These are phyloP conservation scores for Leishmania tarentolae DNA, from an alignment of 208 protist genomes.

Conservation along the genomic window DNA sequence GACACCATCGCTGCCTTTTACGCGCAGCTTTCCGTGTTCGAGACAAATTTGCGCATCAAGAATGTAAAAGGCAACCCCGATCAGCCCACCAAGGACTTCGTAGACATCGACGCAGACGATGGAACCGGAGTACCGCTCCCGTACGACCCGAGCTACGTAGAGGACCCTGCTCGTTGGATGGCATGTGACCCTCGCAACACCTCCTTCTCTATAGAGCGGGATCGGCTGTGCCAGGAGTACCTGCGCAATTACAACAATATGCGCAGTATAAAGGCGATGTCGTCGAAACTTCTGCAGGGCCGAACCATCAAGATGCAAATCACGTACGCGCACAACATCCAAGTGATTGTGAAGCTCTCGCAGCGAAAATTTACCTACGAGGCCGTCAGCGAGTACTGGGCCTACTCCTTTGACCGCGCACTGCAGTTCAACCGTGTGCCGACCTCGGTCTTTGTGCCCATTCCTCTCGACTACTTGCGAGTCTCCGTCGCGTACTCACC, in stretches of 20 bases:
- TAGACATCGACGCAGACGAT: slow-evolving; percentile 53
- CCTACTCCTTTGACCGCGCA: slow-evolving; percentile 66
- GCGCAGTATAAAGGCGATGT: slow-evolving; percentile 76
- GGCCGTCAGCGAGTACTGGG: slow-evolving; percentile 72
- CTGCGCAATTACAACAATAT: slow-evolving; percentile 78
- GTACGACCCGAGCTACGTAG: slow-evolving; percentile 36
- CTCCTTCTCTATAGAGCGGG: slow-evolving; percentile 58
- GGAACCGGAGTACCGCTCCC: slow-evolving; percentile 53
- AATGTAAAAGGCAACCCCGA: slow-evolving; percentile 57
- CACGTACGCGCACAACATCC: slow-evolving; percentile 74
- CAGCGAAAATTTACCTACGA: slow-evolving; percentile 85
- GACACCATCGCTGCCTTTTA: slow-evolving; percentile 30
- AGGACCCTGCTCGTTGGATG: slow-evolving; percentile 34
- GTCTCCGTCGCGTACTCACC: slow-evolving; percentile 68
- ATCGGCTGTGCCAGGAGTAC: slow-evolving; percentile 72
- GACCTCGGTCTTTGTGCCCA: slow-evolving; percentile 52
- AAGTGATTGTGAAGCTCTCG: slow-evolving; percentile 80
- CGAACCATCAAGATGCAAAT: slow-evolving; percentile 86
- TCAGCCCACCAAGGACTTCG: slow-evolving; percentile 60
- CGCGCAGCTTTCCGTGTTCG: slow-evolving; percentile 16
- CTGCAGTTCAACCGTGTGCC: slow-evolving; percentile 73
- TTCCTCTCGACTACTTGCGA: slow-evolving; percentile 78
- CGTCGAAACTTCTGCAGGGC: slow-evolving; percentile 55
- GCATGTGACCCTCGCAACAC: slow-evolving; percentile 75
- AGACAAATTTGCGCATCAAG: slow-evolving; percentile 42